These are phyloP conservation scores for Nadsonia commutata DNA, from an alignment of 1,139 yeast genomes.

Conservation along the genomic window DNA sequence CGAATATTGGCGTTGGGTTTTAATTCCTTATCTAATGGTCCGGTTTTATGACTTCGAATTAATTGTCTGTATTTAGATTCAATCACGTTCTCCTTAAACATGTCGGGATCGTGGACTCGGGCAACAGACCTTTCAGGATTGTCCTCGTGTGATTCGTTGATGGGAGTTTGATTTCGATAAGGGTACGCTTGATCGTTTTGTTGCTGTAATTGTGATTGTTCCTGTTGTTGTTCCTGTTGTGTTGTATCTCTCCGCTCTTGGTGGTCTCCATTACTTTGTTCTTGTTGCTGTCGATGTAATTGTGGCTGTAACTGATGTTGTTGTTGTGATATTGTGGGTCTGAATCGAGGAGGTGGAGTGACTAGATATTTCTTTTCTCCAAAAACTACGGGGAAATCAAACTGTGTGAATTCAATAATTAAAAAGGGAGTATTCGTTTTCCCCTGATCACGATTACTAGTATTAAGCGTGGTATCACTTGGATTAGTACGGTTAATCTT, in stretches of 20 bases:
- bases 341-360: neutral
- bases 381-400: conserved; percentile 70
- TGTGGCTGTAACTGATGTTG: too few species aligned
- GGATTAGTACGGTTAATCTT: conserved; percentile 21
- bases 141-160: too few species aligned
- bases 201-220: conserved; percentile 4
- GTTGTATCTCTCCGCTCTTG: neutral
- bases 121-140: neutral
- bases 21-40: conserved; percentile 65
- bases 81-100: conserved; percentile 56
- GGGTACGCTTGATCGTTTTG: conserved; percentile 1
- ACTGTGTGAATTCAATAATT: conserved; percentile 57
- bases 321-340: neutral
- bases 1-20: conserved; percentile 81
- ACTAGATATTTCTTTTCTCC: conserved; percentile 39
- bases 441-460: conserved; percentile 11
- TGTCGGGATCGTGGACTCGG: conserved; percentile 47
- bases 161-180: neutral
- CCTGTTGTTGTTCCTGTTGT: neutral
- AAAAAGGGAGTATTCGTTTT: conserved; percentile 34
- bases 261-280: neutral
- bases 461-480: conserved; percentile 12
- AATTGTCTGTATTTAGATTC: conserved; percentile 75
- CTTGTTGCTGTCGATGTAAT: too few species aligned
- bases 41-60: conserved; percentile 67